phyloP scores from a whole-genome alignment of 208 protist genomes.

The Leishmania braziliensis region DNA sequence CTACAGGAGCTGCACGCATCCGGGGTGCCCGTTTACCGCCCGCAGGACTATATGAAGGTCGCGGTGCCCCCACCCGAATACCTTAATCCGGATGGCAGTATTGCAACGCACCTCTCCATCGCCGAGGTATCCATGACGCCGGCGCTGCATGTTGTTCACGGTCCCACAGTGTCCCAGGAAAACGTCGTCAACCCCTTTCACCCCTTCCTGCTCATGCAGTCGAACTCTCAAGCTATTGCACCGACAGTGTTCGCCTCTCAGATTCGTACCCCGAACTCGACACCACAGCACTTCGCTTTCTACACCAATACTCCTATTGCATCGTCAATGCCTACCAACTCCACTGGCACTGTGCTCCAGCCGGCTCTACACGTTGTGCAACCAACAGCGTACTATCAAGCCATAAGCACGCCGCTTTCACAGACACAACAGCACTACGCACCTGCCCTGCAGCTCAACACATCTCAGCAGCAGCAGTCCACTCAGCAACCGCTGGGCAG shows the following conservation, averaged over 20 bases:
- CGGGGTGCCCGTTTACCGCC: slow-evolving; percentile 49
- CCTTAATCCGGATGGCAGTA: slow-evolving; percentile 39
- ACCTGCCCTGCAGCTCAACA: slow-evolving; percentile 11
- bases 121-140: slow-evolving; percentile 1
- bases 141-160: slow-evolving; percentile 21
- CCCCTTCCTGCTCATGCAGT: slow-evolving; percentile 24
- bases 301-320: slow-evolving; percentile 22
- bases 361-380: slow-evolving; percentile 13
- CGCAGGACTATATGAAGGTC: slow-evolving; percentile 78
- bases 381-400: slow-evolving; percentile 24
- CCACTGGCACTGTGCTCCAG: slow-evolving; percentile 19
- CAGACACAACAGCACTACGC: slow-evolving; percentile 12
- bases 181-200: slow-evolving; percentile 32
- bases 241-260: slow-evolving; percentile 18
- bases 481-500: slow-evolving; percentile 8
- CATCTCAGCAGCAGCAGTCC: background rate
- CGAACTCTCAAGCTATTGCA: slow-evolving; percentile 22
- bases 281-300: slow-evolving; percentile 17
- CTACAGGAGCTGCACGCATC: slow-evolving; percentile 54
- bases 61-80: slow-evolving; percentile 53
- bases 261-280: slow-evolving; percentile 5
- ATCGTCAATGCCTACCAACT: slow-evolving; percentile 5
- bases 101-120: slow-evolving; percentile 22
- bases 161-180: slow-evolving; percentile 18
- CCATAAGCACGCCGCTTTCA: slow-evolving; percentile 1